Base-by-base conservation (phyloP, 164 flowering plant species). In the Cinnamomum chago region DNA sequence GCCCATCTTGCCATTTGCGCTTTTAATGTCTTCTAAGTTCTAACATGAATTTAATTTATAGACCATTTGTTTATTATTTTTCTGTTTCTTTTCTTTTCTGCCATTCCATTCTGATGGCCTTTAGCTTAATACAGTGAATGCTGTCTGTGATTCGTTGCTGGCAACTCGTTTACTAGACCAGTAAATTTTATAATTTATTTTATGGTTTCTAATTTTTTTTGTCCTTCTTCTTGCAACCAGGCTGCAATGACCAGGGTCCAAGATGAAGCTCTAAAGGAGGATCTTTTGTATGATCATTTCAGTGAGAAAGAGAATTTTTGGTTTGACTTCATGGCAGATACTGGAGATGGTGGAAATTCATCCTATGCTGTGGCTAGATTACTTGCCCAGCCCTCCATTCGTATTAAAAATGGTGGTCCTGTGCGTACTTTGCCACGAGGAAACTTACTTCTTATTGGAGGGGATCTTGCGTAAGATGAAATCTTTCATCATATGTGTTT, bases 261-360 rank as follows among this genome's bases (percentile, higher is more conserved):
- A 76, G 94, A 89, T 75, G 91, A 85, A 76, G 83, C 78, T 71
- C 76, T 80, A 70, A 79, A 79, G 60, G 82, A 71, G 3, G 99
- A 90, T 83, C 81, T 89, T 72, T 79, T 96, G 30, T 94, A 87
- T 78, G 93, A 94, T 78, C 92, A 96, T 72, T 87, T 89, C 47
- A 81, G 86, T 85, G 96, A 83, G 67, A 90, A 81, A 76, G 92
- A 91, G 65, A 97, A 90, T 11, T 62, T 96, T 5, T 96, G 99
- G 99, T 94, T 96, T 86, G 99, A 96, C 76, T 96, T 96, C 83
- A 96, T 96, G 98, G 95, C 97, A 40, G 99, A 96, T 84, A 94
- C 99, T 62, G 99, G 99, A 62, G 99, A 96, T 87, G 98, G 99
- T 79, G 99, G 99, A 66, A 94, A 96, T 77, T 94, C 99, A 35